phyloP scores from a whole-genome alignment of 2,329 filamentous ascomycete genomes.

The Zelopaecilomyces penicillatus region DNA sequence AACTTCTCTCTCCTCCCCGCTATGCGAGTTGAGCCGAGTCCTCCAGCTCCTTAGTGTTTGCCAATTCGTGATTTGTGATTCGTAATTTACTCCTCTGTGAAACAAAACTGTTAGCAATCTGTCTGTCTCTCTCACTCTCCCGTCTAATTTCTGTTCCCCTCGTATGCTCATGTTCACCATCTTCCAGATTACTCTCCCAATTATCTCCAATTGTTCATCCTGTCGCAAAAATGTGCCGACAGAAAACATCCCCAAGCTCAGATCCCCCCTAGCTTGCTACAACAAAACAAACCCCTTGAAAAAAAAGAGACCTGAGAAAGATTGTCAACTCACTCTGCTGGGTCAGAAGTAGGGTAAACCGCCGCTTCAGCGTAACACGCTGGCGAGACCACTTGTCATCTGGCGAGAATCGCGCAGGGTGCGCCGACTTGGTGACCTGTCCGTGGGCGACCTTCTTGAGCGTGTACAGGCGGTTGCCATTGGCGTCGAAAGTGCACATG shows the following conservation, averaged over 20 bases:
- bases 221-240: too few relatives aligned
- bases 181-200: too few relatives aligned
- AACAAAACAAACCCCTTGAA: background rate
- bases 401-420: slow-evolving; percentile 92
- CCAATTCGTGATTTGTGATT: background rate
- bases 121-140: too few relatives aligned
- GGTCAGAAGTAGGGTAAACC: slow-evolving; percentile 80
- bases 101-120: background rate
- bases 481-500: slow-evolving; percentile 75
- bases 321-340: slow-evolving; percentile 50
- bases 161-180: too few relatives aligned
- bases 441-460: slow-evolving; percentile 81
- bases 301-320: background rate
- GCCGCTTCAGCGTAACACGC: slow-evolving; percentile 88
- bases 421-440: slow-evolving; percentile 89
- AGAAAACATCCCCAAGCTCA: too few relatives aligned
- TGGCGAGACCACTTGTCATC: slow-evolving; percentile 99
- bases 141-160: too few relatives aligned
- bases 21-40: too few relatives aligned
- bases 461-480: slow-evolving; percentile 87
- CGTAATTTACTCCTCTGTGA: slow-evolving; percentile 6
- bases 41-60: too few relatives aligned
- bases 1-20: too few relatives aligned
- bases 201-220: too few relatives aligned
- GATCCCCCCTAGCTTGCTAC: too few relatives aligned